Evolutionary conservation across 2,329 filamentous ascomycete genomes (phyloP).

Genomic region (Scytalidium lignicola): DNA sequence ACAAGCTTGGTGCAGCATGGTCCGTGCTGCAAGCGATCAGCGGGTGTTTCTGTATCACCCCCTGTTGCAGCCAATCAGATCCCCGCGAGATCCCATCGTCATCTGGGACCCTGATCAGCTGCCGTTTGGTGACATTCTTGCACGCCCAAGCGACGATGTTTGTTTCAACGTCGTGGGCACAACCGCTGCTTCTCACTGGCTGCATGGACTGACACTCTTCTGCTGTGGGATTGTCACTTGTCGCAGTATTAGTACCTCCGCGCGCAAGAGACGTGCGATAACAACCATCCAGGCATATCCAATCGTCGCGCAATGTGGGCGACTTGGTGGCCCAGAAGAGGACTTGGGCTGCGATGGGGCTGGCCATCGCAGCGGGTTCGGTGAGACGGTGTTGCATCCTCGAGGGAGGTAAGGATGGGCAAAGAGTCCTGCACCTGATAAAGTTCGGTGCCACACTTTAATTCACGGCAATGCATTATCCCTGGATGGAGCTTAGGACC

Average conservation of each 20-base stretch:
- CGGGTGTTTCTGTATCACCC: neutral
- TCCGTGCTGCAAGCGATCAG: neutral
- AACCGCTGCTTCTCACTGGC: neutral
- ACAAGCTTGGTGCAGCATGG: neutral
- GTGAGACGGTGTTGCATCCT: neutral
- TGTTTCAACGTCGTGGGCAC: neutral
- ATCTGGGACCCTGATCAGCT: neutral
- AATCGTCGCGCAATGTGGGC: neutral
- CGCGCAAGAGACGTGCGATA: neutral
- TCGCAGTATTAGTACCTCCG: neutral
- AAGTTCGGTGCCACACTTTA: neutral
- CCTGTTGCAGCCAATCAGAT: neutral
- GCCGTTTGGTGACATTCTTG: neutral
- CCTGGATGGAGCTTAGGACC: neutral
- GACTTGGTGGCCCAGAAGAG: neutral
- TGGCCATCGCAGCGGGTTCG: neutral
- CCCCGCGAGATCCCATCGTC: neutral
- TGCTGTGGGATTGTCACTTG: too few species aligned
- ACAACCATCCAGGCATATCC: neutral
- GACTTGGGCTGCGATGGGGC: neutral
- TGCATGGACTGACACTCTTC: neutral
- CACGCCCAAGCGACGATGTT: neutral
- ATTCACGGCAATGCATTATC: neutral
- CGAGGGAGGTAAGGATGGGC: neutral
- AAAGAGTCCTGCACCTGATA: neutral